These are phyloP conservation scores for Cystofilobasidium bisporidii DNA, from an alignment of 768 basidiomycete genomes.

Conservation along the genomic window DNA sequence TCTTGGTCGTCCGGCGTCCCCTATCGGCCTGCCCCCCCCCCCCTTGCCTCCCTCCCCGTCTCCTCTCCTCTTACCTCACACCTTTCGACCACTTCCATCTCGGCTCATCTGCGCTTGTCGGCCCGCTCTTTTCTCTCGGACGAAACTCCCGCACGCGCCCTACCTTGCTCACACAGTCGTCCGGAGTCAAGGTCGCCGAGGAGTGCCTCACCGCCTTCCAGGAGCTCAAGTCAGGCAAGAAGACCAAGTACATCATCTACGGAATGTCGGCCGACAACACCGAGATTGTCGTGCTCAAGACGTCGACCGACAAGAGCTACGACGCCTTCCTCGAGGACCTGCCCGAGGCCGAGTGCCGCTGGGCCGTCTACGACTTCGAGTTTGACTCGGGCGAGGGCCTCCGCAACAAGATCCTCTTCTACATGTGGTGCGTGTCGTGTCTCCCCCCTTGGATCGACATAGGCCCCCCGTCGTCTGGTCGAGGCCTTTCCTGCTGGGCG, in stretches of 20 bases:
- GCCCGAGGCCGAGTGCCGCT: conserved; percentile 66
- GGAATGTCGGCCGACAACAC: conserved; percentile 51
- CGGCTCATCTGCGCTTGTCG: too few relatives aligned
- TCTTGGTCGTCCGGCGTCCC: too few relatives aligned
- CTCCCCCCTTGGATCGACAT: too few relatives aligned
- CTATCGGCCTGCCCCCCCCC: not conserved
- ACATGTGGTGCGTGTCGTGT: conserved; percentile 65
- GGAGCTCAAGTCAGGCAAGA: conserved; percentile 65
- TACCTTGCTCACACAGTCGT: too few relatives aligned
- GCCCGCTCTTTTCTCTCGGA: too few relatives aligned
- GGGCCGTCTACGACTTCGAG: conserved; percentile 88
- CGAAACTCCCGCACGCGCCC: too few relatives aligned
- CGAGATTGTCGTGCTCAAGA: conserved; percentile 69
- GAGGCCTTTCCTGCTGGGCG: too few relatives aligned
- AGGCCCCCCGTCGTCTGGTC: too few relatives aligned
- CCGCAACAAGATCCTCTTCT: conserved; percentile 77
- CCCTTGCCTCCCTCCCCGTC: not conserved
- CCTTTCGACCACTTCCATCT: too few relatives aligned
- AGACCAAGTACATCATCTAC: conserved; percentile 75
- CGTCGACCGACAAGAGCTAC: conserved; percentile 45
- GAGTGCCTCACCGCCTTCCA: conserved; percentile 56
- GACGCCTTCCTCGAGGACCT: conserved; percentile 65
- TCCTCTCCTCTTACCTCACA: not conserved
- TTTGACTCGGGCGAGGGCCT: conserved; percentile 63
- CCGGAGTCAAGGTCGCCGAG: conserved; percentile 55